Conservation (phyloP, 2,329 filamentous ascomycete genomes). For the Cladosporium sp. region DNA sequence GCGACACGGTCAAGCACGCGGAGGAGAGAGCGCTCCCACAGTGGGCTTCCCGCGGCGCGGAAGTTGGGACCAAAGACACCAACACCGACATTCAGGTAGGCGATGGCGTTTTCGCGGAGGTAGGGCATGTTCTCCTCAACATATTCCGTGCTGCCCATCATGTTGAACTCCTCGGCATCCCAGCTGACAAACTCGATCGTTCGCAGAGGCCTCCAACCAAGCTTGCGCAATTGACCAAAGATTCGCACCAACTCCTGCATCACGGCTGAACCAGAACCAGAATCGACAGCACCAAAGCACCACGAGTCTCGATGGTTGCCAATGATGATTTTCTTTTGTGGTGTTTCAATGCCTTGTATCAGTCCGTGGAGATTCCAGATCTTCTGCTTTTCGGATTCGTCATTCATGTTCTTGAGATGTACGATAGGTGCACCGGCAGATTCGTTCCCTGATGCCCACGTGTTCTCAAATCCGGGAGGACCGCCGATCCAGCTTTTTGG, state of each 20-base stretch:
- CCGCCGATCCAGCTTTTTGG: constrained; percentile 73
- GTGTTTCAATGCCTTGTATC: constrained; percentile 81
- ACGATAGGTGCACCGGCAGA: constrained; percentile 63
- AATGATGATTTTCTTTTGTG: constrained; percentile 73
- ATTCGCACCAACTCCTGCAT: constrained; percentile 86
- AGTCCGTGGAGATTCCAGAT: constrained; percentile 91
- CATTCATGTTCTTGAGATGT: constrained; percentile 80
- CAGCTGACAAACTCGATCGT: constrained; percentile 96
- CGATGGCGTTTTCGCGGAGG: constrained; percentile 73
- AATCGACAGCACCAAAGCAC: constrained; percentile 83
- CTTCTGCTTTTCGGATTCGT: constrained; percentile 76
- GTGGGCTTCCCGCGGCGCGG: constrained; percentile 74
- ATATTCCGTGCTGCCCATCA: constrained; percentile 91
- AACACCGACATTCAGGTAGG: constrained; percentile 88
- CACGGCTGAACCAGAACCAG: constrained; percentile 84
- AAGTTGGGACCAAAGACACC: constrained; percentile 76
- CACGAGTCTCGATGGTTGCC: constrained; percentile 93
- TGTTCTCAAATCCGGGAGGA: constrained; percentile 60
- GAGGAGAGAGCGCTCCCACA: constrained; percentile 71
- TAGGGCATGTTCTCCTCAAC: constrained; percentile 80
- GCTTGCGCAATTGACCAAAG: constrained; percentile 72
- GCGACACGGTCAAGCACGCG: constrained; percentile 72
- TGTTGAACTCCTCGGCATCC: constrained; percentile 91
- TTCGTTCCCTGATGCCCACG: constrained; percentile 81
- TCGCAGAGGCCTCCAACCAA: constrained; percentile 88